Evolutionary conservation across 306 rosid species (phyloP).

Genomic region (Ormosia emarginata): DNA sequence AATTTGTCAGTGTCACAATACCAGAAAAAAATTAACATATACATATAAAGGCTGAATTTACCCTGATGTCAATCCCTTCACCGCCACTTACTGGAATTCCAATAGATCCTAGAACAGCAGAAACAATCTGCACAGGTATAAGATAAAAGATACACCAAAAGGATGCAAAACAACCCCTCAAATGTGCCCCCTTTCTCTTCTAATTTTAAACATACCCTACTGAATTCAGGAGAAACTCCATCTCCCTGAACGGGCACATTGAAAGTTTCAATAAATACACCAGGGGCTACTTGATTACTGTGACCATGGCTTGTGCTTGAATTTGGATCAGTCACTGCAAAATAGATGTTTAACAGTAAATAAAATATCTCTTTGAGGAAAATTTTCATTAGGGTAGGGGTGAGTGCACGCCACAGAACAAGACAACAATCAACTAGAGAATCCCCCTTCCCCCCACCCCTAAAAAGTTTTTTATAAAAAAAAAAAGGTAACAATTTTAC

Average conservation of each 20-base stretch:
- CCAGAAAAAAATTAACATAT: background rate
- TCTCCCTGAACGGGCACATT: conserved; percentile 85
- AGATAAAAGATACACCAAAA: conserved; percentile 16
- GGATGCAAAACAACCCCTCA: conserved; percentile 15
- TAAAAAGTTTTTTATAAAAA: background rate
- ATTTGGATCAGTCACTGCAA: conserved; percentile 71
- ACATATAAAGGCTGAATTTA: conserved; percentile 28
- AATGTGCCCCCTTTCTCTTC: conserved; percentile 11
- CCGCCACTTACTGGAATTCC: conserved; percentile 66
- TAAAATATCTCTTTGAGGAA: conserved; percentile 4
- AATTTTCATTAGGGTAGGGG: background rate
- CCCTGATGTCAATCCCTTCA: conserved; percentile 81
- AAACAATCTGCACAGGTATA: conserved; percentile 55
- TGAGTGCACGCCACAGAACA: background rate
- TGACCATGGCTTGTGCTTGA: conserved; percentile 70
- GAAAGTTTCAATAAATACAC: conserved; percentile 86
- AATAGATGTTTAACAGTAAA: conserved; percentile 26
- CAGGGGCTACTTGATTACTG: conserved; percentile 68
- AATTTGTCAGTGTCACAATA: background rate
- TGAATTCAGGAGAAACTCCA: conserved; percentile 71
- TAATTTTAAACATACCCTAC: conserved; percentile 53
- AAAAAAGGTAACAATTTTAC: background rate
- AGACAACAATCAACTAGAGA: background rate
- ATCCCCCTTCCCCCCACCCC: background rate
- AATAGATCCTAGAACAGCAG: conserved; percentile 86